Conservation (phyloP, 441 rosid genomes). For the Macaranga tanarius region DNA sequence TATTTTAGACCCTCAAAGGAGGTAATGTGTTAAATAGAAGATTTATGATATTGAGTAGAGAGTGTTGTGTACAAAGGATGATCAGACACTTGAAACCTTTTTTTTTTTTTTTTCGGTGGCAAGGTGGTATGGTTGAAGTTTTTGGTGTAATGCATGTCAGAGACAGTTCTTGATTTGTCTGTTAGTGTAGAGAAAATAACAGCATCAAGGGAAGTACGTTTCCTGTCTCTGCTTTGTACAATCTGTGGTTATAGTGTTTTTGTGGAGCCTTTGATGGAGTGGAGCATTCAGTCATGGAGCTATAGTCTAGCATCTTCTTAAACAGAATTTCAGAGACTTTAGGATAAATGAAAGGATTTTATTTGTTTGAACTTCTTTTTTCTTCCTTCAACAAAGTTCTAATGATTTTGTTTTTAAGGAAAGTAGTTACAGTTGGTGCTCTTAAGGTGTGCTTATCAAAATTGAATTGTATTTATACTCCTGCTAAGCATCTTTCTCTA, state of each 20-base stretch:
- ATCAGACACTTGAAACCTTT: background rate
- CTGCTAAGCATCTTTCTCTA: background rate
- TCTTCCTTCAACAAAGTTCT: background rate
- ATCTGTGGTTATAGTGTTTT: background rate
- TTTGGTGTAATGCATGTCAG: background rate
- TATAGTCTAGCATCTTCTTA: background rate
- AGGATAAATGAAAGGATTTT: slow-evolving; percentile 6
- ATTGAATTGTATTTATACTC: background rate
- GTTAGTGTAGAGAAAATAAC: background rate
- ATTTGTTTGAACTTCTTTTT: background rate
- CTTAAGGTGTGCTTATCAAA: slow-evolving; percentile 7
- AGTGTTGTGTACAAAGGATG: background rate
- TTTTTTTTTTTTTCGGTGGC: background rate
- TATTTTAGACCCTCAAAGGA: background rate
- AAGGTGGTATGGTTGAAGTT: background rate
- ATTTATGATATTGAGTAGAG: background rate
- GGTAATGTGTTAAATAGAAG: background rate
- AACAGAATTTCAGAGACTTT: background rate
- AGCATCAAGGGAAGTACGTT: background rate
- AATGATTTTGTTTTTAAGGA: background rate
- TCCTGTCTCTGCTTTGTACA: background rate
- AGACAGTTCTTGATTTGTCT: slow-evolving; percentile 1
- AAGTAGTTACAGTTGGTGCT: background rate
- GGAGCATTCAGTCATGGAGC: background rate
- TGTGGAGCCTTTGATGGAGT: background rate